Evolutionary conservation across 257 asterid species (phyloP), one percentile per base, ranked within the genome.

Genomic region (Gentiana straminea): DNA sequence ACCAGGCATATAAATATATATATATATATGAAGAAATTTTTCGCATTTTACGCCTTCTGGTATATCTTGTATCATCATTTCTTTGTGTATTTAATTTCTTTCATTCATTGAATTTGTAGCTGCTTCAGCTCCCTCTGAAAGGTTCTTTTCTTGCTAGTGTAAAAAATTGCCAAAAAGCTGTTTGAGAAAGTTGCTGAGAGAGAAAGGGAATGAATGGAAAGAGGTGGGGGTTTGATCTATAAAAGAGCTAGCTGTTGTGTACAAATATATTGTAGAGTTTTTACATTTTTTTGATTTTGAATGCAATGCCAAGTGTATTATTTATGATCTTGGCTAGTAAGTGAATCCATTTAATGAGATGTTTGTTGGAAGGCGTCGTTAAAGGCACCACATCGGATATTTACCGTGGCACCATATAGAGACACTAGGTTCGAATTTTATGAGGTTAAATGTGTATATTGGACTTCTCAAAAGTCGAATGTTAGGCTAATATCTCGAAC

Each of bases 81-180:
- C 60, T 61, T n/a, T 39, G 44, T 41, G 32, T 55, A 57, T 58
- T 60, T 43, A 54, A n/a, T 56, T 61, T 56, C 72, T 76, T 24
- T 79, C 43, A 75, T 79, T 77, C 65, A 55, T 69, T 75, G 38
- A 11, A 64, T 62, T 62, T 44, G 32, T 45, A 58, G 34, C 33
- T 45, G 11, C 58, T 15, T 24, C 24, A 24, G 24, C 24, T 24
- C 24, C 24, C 24, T 24, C 24, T 24, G 24, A 24, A 24, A 24
- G 24, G 24, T 24, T 24, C 24, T 24, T 24, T 24, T 24, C 24
- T 24, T 24, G 24, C 24, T 24, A 24, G 24, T 24, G 24, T 24
- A 24, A 24, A 24, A 24, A 24, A 55, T 34, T 2, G 13, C 34
- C 2, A 3, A 15, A 3, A 35, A 55, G 47, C 35, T 33, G 3